Base-by-base conservation (phyloP, 768 basidiomycete species). In the Lentinus tigrinus region DNA sequence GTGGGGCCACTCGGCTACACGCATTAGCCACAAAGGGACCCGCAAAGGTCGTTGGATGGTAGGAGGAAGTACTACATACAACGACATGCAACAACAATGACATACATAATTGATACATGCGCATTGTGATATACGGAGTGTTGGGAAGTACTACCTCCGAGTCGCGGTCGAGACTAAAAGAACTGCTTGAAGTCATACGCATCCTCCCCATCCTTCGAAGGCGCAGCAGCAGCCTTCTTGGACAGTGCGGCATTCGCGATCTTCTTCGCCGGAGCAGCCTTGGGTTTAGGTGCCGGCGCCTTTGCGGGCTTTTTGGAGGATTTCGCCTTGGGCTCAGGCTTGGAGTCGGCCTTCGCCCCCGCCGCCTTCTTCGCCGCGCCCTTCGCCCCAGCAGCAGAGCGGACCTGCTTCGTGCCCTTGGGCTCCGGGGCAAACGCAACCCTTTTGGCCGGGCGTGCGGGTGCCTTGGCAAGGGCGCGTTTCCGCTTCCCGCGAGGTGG, bases 101-200 rank as follows among this genome's bases (percentile, higher is more conserved):
- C 31, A 7, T 6, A 31, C 31, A 31, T 6, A 6, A 31, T 7
- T 16, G 14, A 16, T 40, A 19, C 19, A 40, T 16, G 39, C n/a
- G n/a, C n/a, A n/a, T n/a, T n/a, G n/a, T n/a, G 19, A 40, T 19
- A 40, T 40, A 37, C 36, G 16, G 36, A 9, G 36, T 37, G 9
- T 8, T 16, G 8, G 4, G 21, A 46, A 14, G 23, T 6, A 4
- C 40, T 6, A 37, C 34, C n/a, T 44, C 19, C 10, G 43, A 8
- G 6, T 6, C 26, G 43, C 10, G 27, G 34, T 23, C 17, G 34
- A 37, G 34, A 16, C 52, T 60, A 71, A 70, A 86, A 86, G 74
- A 83, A 86, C 66, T 78, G 77, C 37, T 75, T 74, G 67, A 88
- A 88, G 67, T 84, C 81, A 67, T 87, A 87, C 27, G 76, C 78